These are phyloP conservation scores for Fusarium buxicola DNA, from an alignment of 2,329 filamentous ascomycete genomes.

Conservation along the genomic window DNA sequence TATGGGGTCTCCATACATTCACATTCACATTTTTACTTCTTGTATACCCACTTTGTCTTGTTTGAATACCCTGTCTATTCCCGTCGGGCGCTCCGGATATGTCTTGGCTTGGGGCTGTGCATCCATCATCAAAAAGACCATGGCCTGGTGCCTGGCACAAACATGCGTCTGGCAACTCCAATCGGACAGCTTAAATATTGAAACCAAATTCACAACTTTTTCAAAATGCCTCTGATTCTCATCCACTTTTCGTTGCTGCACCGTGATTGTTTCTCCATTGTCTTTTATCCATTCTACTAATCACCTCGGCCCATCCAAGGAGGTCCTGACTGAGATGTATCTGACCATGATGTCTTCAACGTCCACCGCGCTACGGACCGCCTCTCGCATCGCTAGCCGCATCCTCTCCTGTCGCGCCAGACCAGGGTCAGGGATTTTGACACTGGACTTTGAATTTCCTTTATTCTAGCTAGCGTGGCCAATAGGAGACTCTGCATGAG, in stretches of 20 bases:
- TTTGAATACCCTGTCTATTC: slow-evolving; percentile 37
- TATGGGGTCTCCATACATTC: slow-evolving; percentile 25
- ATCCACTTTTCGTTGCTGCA: no score
- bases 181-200: slow-evolving; percentile 12
- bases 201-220: background rate
- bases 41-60: slow-evolving; percentile 18
- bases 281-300: background rate
- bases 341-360: slow-evolving; percentile 5
- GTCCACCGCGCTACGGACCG: slow-evolving; percentile 32
- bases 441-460: slow-evolving; percentile 6
- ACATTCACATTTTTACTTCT: slow-evolving; percentile 12
- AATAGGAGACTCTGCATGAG: slow-evolving; percentile 13
- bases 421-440: slow-evolving; percentile 16
- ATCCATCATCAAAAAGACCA: slow-evolving; percentile 31
- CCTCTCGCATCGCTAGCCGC: slow-evolving; percentile 29
- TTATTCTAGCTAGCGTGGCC: slow-evolving; percentile 6
- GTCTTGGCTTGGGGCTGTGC: slow-evolving; percentile 30
- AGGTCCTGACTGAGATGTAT: no score
- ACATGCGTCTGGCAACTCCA: slow-evolving; percentile 3
- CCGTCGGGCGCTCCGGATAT: slow-evolving; percentile 28
- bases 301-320: slow-evolving; percentile 4
- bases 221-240: background rate
- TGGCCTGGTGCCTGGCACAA: slow-evolving; percentile 39
- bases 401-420: background rate
- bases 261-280: no score